Evolutionary conservation across 2,329 filamentous ascomycete genomes (phyloP).

Genomic region (Simplicillium aogashimaense): DNA sequence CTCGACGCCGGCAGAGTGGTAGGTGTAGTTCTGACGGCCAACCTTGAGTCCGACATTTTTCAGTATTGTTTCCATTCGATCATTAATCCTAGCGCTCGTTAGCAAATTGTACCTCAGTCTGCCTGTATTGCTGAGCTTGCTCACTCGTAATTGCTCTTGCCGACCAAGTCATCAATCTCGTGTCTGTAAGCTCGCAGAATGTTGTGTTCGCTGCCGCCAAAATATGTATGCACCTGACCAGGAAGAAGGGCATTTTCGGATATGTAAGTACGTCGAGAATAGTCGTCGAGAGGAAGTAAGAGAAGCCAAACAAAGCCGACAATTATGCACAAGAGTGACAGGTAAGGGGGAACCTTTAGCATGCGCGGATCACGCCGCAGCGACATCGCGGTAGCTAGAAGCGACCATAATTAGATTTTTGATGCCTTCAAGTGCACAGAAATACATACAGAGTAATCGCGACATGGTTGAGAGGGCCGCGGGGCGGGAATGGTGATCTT

Average conservation of each 20-base stretch:
- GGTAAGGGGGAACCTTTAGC: slow-evolving; percentile 74
- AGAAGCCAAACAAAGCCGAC: slow-evolving; percentile 86
- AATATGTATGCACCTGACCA: slow-evolving; percentile 96
- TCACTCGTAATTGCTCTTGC: slow-evolving; percentile 42
- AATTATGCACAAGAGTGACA: slow-evolving; percentile 75
- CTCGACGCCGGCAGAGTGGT: slow-evolving; percentile 63
- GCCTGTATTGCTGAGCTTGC: too few relatives aligned
- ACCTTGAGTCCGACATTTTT: slow-evolving; percentile 75
- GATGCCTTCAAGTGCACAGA: background rate
- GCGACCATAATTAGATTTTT: background rate
- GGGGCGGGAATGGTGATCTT: too few relatives aligned
- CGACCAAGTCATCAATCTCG: slow-evolving; percentile 60
- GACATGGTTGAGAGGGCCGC: slow-evolving; percentile 28
- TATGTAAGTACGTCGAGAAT: slow-evolving; percentile 88
- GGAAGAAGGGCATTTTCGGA: slow-evolving; percentile 95
- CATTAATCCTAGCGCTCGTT: slow-evolving; percentile 41
- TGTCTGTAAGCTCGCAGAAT: slow-evolving; percentile 83
- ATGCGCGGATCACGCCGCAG: slow-evolving; percentile 74
- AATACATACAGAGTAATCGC: slow-evolving; percentile 40
- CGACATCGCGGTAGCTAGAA: slow-evolving; percentile 49
- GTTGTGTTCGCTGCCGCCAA: slow-evolving; percentile 91
- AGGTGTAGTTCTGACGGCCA: slow-evolving; percentile 80
- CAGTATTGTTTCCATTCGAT: slow-evolving; percentile 67
- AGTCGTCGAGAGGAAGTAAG: slow-evolving; percentile 78
- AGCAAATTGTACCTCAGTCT: background rate